Evolutionary conservation across 805 yeast genomes (phyloP).

Genomic region (Metschnikowia aberdeeniae): DNA sequence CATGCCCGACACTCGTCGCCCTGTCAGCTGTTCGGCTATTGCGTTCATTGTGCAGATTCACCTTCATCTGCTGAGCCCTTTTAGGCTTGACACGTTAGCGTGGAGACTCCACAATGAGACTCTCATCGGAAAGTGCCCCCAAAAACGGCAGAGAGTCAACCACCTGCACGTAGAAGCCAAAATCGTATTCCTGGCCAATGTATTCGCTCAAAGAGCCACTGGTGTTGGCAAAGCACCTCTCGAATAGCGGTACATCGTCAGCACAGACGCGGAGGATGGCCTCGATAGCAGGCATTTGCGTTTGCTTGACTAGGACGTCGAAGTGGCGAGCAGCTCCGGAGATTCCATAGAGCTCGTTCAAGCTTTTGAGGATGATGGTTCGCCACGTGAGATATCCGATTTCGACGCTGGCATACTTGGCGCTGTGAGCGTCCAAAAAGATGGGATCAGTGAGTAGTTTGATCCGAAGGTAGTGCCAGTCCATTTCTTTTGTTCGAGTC

Average conservation of each 20-base stretch:
- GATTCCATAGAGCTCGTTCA: constrained; percentile 30
- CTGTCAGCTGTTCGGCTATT: too few relatives aligned
- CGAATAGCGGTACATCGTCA: constrained; percentile 27
- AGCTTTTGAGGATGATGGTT: constrained; percentile 20
- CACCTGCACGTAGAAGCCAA: constrained; percentile 18
- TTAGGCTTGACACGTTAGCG: too few relatives aligned
- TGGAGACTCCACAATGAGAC: not conserved
- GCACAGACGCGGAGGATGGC: constrained; percentile 26
- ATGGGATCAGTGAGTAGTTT: constrained; percentile 24
- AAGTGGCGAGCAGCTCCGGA: constrained; percentile 31
- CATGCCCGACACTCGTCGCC: too few relatives aligned
- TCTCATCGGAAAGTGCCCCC: constrained; percentile 18
- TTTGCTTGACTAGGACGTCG: constrained; percentile 22
- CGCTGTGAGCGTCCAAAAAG: constrained; percentile 8
- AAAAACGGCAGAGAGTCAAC: constrained; percentile 17
- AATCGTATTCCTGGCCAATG: constrained; percentile 20
- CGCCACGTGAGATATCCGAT: constrained; percentile 34
- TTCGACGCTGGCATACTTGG: constrained; percentile 14
- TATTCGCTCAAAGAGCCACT: constrained; percentile 26
- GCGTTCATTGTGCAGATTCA: too few relatives aligned
- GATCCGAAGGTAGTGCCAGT: constrained; percentile 24
- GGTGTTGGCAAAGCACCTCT: constrained; percentile 28
- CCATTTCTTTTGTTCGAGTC: constrained; percentile 6
- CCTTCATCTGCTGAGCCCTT: too few relatives aligned
- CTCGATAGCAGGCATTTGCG: constrained; percentile 12